Evolutionary conservation across 2,329 filamentous ascomycete genomes (phyloP).

Genomic region (Diaporthe caulivora): DNA sequence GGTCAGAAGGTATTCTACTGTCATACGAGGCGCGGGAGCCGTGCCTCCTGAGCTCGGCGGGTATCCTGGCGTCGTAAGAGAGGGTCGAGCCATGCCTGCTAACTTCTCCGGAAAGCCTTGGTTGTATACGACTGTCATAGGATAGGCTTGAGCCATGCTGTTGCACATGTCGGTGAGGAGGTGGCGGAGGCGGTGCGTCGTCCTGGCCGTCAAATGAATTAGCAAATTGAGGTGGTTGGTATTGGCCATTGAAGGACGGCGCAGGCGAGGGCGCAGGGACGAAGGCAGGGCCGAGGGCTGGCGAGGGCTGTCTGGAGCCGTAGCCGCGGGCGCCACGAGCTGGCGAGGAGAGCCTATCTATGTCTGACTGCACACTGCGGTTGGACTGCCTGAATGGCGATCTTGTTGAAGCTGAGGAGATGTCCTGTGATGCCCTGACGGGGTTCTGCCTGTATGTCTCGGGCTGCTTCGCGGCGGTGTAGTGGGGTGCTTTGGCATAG

Average conservation of each 20-base stretch:
- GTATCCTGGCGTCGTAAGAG: constrained; percentile 39
- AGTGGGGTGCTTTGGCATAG: constrained; percentile 75
- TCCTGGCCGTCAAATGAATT: constrained; percentile 55
- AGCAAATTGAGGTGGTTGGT: constrained; percentile 41
- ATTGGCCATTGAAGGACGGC: constrained; percentile 50
- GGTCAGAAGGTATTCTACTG: constrained; percentile 33
- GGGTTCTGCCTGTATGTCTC: constrained; percentile 65
- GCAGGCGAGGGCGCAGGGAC: constrained; percentile 50
- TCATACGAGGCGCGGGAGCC: constrained; percentile 50
- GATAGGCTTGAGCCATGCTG: constrained; percentile 42
- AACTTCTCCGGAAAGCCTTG: constrained; percentile 32
- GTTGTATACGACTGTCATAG: constrained; percentile 38
- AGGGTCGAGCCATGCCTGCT: constrained; percentile 38
- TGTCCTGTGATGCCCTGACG: constrained; percentile 51
- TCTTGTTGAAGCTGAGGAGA: constrained; percentile 6
- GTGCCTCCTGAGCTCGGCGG: constrained; percentile 43
- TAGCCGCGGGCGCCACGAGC: constrained; percentile 49
- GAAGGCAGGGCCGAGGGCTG: constrained; percentile 41
- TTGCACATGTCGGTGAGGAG: constrained; percentile 77
- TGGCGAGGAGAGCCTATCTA: constrained; percentile 48
- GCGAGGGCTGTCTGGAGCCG: constrained; percentile 53
- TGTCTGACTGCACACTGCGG: constrained; percentile 42
- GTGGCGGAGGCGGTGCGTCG: constrained; percentile 83
- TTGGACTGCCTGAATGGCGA: constrained; percentile 30
- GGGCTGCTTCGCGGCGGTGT: constrained; percentile 72